Conservation (phyloP, 441 rosid species). For the Euphorbia schlechtendalii region DNA sequence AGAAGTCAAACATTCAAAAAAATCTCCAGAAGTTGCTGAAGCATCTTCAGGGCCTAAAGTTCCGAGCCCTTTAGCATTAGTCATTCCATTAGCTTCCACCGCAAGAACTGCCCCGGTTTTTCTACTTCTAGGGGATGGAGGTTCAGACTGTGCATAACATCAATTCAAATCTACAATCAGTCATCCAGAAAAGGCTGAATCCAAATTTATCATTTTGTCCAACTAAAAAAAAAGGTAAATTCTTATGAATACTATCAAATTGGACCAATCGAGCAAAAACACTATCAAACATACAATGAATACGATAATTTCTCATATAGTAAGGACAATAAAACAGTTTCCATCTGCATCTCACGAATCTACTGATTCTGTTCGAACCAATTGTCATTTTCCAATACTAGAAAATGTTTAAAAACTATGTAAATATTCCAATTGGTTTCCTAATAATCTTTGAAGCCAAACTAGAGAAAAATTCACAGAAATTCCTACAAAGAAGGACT, state of each 20-base stretch:
- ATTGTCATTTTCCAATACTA: background rate
- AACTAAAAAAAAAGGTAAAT: background rate
- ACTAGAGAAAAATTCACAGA: background rate
- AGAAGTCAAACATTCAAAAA: constrained; percentile 78
- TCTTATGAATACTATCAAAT: background rate
- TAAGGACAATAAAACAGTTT: background rate
- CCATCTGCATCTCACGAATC: background rate
- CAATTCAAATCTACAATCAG: background rate
- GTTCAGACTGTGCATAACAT: constrained; percentile 61
- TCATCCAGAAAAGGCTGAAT: constrained; percentile 8
- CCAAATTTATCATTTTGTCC: constrained; percentile 1
- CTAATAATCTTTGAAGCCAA: background rate
- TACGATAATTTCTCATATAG: too few species aligned
- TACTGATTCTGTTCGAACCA: background rate
- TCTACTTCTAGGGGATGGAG: constrained; percentile 79
- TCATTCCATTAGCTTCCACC: constrained; percentile 45
- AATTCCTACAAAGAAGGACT: background rate
- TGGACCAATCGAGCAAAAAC: background rate
- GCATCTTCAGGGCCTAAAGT: constrained; percentile 66
- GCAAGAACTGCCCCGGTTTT: constrained; percentile 45
- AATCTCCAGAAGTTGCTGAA: constrained; percentile 69
- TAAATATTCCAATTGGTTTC: too few species aligned
- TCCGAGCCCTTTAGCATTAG: constrained; percentile 37
- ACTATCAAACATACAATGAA: background rate
- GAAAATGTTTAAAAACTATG: background rate